Base-by-base conservation (phyloP, 495 filamentous ascomycete species). In the Parathielavia appendiculata region DNA sequence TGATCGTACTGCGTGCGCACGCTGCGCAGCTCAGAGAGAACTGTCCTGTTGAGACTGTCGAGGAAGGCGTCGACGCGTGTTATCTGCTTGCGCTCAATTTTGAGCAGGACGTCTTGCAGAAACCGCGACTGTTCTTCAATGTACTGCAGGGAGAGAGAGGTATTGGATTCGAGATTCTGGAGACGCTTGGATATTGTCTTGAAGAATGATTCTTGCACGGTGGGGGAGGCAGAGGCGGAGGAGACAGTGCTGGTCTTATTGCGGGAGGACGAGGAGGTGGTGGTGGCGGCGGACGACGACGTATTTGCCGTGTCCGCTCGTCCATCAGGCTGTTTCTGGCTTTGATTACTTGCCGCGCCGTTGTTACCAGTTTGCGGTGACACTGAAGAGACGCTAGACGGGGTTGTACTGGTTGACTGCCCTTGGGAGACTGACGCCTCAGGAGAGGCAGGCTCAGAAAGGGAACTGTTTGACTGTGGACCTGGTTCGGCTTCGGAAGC, bases 181-280 rank as follows among this genome's bases (percentile, higher is more conserved):
- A 98, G 82, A 40, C 93, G 89, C 69, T 97, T 96, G 59, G 90
- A 88, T 5, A 98, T 85, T 8, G 90, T 90, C 71, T 97, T 97
- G 81, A 96, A 98, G 75, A 98, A 97, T 9, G 87, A 91, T 70
- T 97, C 93, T 73, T 98, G 93, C 5, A 90, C 92, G 0, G 90
- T 91, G 12, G 92, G 92, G 17, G 81, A 83, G 3, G 90, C 71
- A 19, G 81, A 69, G 13, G 85, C 74, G 0, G 86, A 81, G 13
- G 82, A 75, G 9, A 66, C 58, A 34, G 74, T 58, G 59, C 68
- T 81, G 20, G 72, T 73, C 32, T 74, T 80, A 62, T 69, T 78
- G 56, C 76, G 69, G 13, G 58, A 49, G 43, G 64, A 54, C 39
- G 70, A 54, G 14, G 58, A 47, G 43, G 64, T 56, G 41, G 70